Percentiles rank a stretch among this genome's conserved stretches.
These are phyloP conservation scores for Beauveria sp. DNA, from an alignment of 2,329 filamentous ascomycete genomes.

Conservation along the genomic window DNA sequence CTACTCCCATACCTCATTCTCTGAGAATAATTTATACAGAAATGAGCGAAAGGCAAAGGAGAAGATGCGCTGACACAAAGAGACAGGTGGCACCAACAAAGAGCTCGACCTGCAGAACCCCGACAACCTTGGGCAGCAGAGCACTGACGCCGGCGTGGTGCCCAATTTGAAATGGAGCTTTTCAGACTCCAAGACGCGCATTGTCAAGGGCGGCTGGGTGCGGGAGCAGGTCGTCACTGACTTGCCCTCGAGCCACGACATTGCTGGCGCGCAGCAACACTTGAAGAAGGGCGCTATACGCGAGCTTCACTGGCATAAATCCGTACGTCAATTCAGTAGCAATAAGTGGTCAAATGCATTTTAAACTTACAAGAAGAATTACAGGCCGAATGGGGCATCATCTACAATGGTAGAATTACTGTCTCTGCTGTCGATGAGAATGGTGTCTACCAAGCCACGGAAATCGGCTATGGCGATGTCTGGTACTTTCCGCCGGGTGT, in stretches of 20 bases:
- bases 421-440: conserved; percentile 56
- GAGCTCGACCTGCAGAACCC: conserved; percentile 55
- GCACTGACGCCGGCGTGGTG: conserved; percentile 55
- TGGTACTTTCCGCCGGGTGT: conserved; percentile 63
- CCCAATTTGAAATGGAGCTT: conserved; percentile 65
- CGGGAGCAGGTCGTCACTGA: conserved; percentile 61
- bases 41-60: neutral
- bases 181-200: conserved; percentile 56
- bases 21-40: neutral
- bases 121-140: conserved; percentile 52
- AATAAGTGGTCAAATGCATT: neutral
- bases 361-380: neutral
- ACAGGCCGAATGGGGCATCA: conserved; percentile 59
- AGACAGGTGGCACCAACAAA: conserved; percentile 54
- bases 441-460: conserved; percentile 46
- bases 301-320: conserved; percentile 60
- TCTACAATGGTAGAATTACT: conserved; percentile 49
- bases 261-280: conserved; percentile 61
- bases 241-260: conserved; percentile 56
- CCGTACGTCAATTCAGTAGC: conserved; percentile 36
- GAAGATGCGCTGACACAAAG: neutral
- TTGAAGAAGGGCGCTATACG: conserved; percentile 57
- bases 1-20: neutral
- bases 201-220: conserved; percentile 58
- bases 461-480: conserved; percentile 53